phyloP scores from a whole-genome alignment of 352 stramenopile species.

The Phytopythium oedochilum region DNA sequence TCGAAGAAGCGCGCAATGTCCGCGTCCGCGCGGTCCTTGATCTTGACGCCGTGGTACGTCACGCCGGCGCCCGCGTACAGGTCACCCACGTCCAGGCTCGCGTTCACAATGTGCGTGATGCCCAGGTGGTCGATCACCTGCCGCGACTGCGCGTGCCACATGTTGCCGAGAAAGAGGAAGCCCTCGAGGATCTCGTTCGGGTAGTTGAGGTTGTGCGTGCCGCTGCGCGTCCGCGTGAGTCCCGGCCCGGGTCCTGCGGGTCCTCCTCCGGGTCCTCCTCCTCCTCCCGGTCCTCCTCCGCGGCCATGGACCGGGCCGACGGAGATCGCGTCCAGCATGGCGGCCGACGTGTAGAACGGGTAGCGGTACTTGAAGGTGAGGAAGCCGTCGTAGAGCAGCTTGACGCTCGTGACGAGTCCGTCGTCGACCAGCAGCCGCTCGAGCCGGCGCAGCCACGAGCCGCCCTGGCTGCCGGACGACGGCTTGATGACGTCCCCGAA shows the following conservation, averaged over 20 bases:
- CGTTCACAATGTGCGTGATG: conserved; percentile 85
- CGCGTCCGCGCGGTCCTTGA: conserved; percentile 70
- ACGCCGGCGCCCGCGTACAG: conserved; percentile 66
- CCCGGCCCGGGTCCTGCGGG: too few species aligned
- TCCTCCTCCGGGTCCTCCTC: too few species aligned
- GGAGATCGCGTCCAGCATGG: conserved; percentile 60
- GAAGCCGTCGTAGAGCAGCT: conserved; percentile 74
- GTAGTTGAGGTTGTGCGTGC: conserved; percentile 86
- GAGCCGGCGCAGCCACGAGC: conserved; percentile 53
- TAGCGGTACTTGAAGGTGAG: conserved; percentile 83
- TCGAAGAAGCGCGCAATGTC: conserved; percentile 76
- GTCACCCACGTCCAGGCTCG: conserved; percentile 72
- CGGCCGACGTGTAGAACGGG: conserved; percentile 78
- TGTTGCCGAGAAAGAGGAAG: conserved; percentile 85
- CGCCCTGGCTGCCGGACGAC: conserved; percentile 14
- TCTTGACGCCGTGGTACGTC: conserved; percentile 72
- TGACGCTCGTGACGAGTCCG: conserved; percentile 70
- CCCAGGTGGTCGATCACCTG: conserved; percentile 72
- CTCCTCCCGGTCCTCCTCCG: too few species aligned
- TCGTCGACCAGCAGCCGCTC: conserved; percentile 70
- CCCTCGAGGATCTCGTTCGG: conserved; percentile 85
- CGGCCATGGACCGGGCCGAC: not conserved
- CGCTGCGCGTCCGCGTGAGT: conserved; percentile 70
- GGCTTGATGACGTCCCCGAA: conserved; percentile 66
- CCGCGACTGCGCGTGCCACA: conserved; percentile 83